Evolutionary conservation across 2,329 filamentous ascomycete species (phyloP), one percentile per base, ranked within the genome.

Genomic region (Xylariaceae sp.): DNA sequence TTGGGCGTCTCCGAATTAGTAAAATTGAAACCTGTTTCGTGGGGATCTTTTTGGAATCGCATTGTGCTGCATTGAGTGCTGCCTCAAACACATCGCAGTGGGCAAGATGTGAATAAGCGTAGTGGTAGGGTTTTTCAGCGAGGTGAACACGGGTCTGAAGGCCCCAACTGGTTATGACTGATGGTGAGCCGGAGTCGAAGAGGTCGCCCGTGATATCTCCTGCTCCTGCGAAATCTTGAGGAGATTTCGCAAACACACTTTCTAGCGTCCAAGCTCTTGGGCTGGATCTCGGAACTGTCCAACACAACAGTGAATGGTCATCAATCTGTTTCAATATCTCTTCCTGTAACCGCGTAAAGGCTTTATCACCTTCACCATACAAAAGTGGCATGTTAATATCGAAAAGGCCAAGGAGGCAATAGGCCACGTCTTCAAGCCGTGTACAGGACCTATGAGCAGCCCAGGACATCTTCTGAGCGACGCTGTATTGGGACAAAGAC

Each of bases 311-410:
- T 12, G 56, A 55, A 14, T 55, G 48, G 20, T 59, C 53, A 29
- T 59, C 53, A 1, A 50, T 61, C 20, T 52, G 50, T 21, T 44
- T 56, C 3, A 59, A 44, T 16, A 59, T 59, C 16, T 54, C 59
- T 32, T 61, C 59, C 23, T 59, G 53, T 10, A 61, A 10, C 7
- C 56, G 50, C 2, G 32, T 9, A 16, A 61, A 61, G n/a, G 53
- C 56, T 14, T 48, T 54, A 18, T 20, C 19, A 6, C 56, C 53
- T 20, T 59, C 56, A 9, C 52, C 52, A n/a, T 61, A 61, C 32
- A 61, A 26, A 18, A 59, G 56, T 2, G 59, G 50, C 56, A 59
- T 59, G 26, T 47, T 59, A 20, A 59, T 52, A 29, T 59, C 47
- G 7, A 61, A 59, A 3, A 61, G 18, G 2, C 59, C 56, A 2